These are phyloP conservation scores for Boletus sp. DNA, from an alignment of 768 basidiomycete genomes.

Conservation along the genomic window DNA sequence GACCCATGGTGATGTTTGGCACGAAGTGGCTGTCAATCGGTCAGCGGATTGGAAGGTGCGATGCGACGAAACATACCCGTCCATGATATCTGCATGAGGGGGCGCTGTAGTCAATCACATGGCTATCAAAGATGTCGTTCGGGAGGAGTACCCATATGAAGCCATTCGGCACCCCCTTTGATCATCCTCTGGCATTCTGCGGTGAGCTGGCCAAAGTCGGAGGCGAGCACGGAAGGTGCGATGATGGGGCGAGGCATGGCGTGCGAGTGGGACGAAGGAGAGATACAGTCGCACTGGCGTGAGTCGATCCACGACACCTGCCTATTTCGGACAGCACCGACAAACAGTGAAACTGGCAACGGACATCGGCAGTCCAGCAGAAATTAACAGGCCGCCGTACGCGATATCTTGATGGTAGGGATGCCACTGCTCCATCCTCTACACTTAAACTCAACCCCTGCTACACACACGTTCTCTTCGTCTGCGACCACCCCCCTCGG, in stretches of 20 bases:
- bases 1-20: slow-evolving; percentile 97
- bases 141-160: slow-evolving; percentile 79
- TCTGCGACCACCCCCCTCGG: slow-evolving; percentile 6
- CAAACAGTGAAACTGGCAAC: neutral
- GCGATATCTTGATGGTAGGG: neutral
- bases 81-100: slow-evolving; percentile 85
- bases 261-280: slow-evolving; percentile 6
- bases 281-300: slow-evolving; percentile 7
- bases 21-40: slow-evolving; percentile 80
- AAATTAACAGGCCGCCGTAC: neutral
- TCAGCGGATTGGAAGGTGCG: neutral
- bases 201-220: slow-evolving; percentile 92
- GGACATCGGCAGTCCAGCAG: neutral
- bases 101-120: slow-evolving; percentile 9
- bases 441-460: neutral
- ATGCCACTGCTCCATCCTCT: neutral
- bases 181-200: slow-evolving; percentile 98
- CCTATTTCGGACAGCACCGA: slow-evolving; percentile 14
- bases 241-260: slow-evolving; percentile 88
- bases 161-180: slow-evolving; percentile 91
- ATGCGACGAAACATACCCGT: slow-evolving; percentile 57
- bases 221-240: slow-evolving; percentile 94
- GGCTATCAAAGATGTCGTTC: slow-evolving; percentile 2
- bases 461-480: neutral
- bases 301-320: slow-evolving; percentile 25